phyloP scores from a whole-genome alignment of 1,284 basidiomycete genomes.

The Tremellales sp. region DNA sequence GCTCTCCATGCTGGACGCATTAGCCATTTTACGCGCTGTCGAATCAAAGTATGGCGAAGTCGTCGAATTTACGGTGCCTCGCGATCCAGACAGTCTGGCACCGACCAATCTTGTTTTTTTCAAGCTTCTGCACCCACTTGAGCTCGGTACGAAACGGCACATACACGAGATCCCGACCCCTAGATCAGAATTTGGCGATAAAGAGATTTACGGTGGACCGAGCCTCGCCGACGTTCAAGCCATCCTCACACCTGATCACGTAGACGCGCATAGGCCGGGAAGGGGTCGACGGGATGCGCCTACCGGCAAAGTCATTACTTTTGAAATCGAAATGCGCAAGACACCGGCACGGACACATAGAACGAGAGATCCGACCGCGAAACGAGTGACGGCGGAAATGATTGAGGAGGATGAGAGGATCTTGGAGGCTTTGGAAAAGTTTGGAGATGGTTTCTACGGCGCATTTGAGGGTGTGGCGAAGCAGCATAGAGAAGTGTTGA shows the following conservation, averaged over 20 bases:
- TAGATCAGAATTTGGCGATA: slow-evolving; percentile 2
- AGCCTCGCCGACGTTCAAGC: slow-evolving; percentile 10
- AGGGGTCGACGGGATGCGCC: background rate
- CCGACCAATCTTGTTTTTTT: slow-evolving; percentile 15
- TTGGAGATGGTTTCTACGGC: slow-evolving; percentile 30
- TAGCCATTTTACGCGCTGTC: slow-evolving; percentile 27
- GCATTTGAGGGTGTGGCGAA: slow-evolving; percentile 34
- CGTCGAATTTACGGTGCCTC: slow-evolving; percentile 17
- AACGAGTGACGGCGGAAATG: background rate
- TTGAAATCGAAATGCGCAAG: background rate
- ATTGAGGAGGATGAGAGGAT: slow-evolving; percentile 21
- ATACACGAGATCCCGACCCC: slow-evolving; percentile 29
- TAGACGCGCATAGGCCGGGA: background rate
- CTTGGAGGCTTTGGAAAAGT: slow-evolving; percentile 17
- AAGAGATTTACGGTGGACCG: slow-evolving; percentile 17
- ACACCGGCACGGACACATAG: no score
- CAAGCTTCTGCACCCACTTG: slow-evolving; percentile 22
- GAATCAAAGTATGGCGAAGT: slow-evolving; percentile 28
- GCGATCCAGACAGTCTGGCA: slow-evolving; percentile 21
- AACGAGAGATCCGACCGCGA: background rate
- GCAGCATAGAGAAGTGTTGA: background rate
- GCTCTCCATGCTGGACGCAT: slow-evolving; percentile 19
- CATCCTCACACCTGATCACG: slow-evolving; percentile 1
- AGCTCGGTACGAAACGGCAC: slow-evolving; percentile 16
- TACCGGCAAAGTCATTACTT: no score